Percentiles rank a stretch among this genome's conserved stretches.
Evolutionary conservation across 176 grass and related monocot genomes (phyloP).

Genomic region (Thalia dealbata): DNA sequence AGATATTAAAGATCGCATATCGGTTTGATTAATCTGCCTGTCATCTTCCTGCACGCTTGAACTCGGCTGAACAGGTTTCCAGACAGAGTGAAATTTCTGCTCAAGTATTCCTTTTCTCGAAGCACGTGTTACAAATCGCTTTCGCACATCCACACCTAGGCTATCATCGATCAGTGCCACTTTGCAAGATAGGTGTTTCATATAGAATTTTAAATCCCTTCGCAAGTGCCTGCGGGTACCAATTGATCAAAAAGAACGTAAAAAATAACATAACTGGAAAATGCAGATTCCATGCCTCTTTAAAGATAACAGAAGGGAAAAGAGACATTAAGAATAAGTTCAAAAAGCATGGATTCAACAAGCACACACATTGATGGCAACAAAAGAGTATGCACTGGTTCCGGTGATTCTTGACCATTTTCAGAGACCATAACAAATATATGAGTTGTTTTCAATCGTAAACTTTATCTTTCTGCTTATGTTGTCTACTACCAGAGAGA

Average conservation of each 20-base stretch:
- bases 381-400: not conserved
- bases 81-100: slow-evolving; percentile 22
- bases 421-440: not conserved
- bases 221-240: slow-evolving; percentile 37
- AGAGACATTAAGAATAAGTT: not conserved
- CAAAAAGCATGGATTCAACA: not conserved
- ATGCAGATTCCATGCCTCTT: not conserved
- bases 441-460: too few species aligned
- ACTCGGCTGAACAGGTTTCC: slow-evolving; percentile 21
- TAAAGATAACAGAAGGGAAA: not conserved
- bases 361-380: not conserved
- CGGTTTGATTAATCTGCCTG: slow-evolving; percentile 11
- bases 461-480: not conserved
- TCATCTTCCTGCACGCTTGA: slow-evolving; percentile 21
- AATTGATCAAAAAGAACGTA: slow-evolving; percentile 10
- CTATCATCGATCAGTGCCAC: slow-evolving; percentile 43
- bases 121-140: slow-evolving; percentile 23
- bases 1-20: slow-evolving; percentile 19
- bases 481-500: not conserved
- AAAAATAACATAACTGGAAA: not conserved
- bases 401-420: not conserved
- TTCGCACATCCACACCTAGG: slow-evolving; percentile 28
- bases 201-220: slow-evolving; percentile 45
- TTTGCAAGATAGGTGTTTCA: slow-evolving; percentile 62
- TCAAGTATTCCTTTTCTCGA: slow-evolving; percentile 34